A percentile compares a stretch with the other conserved stretches of the same genome.
Conservation (phyloP, 2,329 filamentous ascomycete species). For the Xylariaceae sp. region DNA sequence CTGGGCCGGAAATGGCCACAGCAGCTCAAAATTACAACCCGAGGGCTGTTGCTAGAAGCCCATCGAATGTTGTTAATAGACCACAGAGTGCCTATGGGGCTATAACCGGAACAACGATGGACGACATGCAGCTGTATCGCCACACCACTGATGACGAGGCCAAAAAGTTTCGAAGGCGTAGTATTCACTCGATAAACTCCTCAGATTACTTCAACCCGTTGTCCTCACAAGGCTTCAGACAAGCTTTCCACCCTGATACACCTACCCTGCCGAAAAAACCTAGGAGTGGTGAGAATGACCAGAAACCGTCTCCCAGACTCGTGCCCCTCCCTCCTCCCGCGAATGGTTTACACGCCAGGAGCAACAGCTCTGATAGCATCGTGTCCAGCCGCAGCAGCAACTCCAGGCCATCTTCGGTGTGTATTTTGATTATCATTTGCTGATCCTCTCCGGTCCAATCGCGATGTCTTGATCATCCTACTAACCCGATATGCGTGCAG, state of each 20-base stretch:
- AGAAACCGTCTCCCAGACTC: conserved; percentile 34
- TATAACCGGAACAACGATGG: conserved; percentile 47
- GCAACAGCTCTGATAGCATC: conserved; percentile 60
- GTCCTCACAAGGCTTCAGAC: conserved; percentile 35
- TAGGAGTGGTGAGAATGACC: conserved; percentile 33
- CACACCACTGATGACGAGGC: conserved; percentile 57
- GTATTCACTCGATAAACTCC: conserved; percentile 63
- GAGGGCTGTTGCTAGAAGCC: conserved; percentile 32
- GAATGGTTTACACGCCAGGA: conserved; percentile 36
- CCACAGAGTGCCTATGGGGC: conserved; percentile 49
- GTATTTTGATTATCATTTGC: conserved; percentile 30
- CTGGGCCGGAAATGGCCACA: conserved; percentile 48
- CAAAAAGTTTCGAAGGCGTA: conserved; percentile 75
- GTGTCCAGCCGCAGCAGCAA: conserved; percentile 52
- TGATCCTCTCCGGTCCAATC: conserved; percentile 39
- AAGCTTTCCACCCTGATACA: conserved; percentile 29
- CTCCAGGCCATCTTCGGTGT: conserved; percentile 62
- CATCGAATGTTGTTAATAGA: conserved; percentile 36
- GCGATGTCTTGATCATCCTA: conserved; percentile 31
- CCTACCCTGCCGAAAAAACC: conserved; percentile 27
- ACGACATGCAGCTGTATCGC: conserved; percentile 63
- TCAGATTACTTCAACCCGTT: conserved; percentile 37
- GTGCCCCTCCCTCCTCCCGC: conserved; percentile 29
- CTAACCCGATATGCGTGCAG: conserved; percentile 47
- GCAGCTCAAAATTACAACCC: conserved; percentile 51